Evolutionary conservation across 208 protist genomes (phyloP).

Genomic region (Crithidia thermophila): DNA sequence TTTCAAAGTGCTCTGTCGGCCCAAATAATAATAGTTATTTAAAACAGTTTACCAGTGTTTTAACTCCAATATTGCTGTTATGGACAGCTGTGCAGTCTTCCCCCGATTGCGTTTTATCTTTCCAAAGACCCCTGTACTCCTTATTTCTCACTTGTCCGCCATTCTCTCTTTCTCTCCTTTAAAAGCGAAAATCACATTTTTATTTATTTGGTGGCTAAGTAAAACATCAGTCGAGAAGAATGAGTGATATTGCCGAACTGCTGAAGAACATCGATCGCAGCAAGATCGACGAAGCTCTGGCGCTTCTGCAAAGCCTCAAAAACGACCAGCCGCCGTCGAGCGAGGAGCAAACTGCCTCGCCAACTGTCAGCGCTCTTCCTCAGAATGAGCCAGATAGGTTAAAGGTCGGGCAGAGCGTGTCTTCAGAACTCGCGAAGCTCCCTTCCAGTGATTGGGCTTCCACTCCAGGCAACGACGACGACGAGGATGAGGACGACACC

Average conservation of each 20-base stretch:
- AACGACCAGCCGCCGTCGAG: background rate
- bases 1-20: no score
- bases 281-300: slow-evolving; percentile 35
- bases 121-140: no score
- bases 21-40: no score
- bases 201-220: background rate
- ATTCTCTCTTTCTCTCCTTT: background rate
- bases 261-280: slow-evolving; percentile 36
- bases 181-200: background rate
- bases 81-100: no score
- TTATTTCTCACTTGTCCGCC: background rate
- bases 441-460: background rate
- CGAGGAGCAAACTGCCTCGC: background rate
- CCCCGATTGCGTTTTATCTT: no score
- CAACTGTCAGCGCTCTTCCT: background rate
- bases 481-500: slow-evolving; percentile 12
- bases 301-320: slow-evolving; percentile 31
- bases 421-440: background rate
- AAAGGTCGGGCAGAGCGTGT: background rate
- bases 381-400: background rate
- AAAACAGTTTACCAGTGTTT: no score
- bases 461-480: background rate
- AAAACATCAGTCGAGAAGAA: slow-evolving; percentile 4
- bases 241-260: slow-evolving; percentile 30
- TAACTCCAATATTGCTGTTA: no score